These are phyloP conservation scores for Candida michaelii DNA, from an alignment of 805 yeast species.

Conservation along the genomic window DNA sequence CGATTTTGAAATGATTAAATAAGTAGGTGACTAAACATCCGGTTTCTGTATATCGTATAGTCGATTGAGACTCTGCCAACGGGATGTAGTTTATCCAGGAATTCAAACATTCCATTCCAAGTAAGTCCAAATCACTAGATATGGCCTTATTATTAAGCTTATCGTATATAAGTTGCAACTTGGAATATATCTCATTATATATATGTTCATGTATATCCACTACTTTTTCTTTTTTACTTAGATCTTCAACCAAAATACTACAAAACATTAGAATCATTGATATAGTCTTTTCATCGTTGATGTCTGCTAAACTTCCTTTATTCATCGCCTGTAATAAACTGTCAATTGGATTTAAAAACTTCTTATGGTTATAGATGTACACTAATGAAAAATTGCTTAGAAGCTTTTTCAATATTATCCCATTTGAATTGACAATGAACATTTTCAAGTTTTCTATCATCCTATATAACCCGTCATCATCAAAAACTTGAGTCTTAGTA, in stretches of 20 bases:
- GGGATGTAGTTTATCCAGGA: constrained; percentile 41
- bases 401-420: constrained; percentile 55
- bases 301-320: too few species aligned
- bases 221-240: constrained; percentile 34
- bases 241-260: constrained; percentile 54
- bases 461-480: background rate
- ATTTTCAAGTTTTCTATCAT: constrained; percentile 5
- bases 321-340: constrained; percentile 13
- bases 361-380: constrained; percentile 37
- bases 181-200: constrained; percentile 32
- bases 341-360: constrained; percentile 43
- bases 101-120: constrained; percentile 25
- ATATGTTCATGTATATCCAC: constrained; percentile 39
- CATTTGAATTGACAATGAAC: constrained; percentile 4
- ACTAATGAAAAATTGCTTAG: constrained; percentile 54
- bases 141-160: constrained; percentile 14
- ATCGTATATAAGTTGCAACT: constrained; percentile 18
- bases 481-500: constrained; percentile 26
- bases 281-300: background rate
- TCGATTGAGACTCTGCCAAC: constrained; percentile 34
- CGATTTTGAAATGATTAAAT: constrained; percentile 16
- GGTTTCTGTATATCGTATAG: constrained; percentile 29
- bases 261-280: constrained; percentile 9
- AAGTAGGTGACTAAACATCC: constrained; percentile 24
- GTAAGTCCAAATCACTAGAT: constrained; percentile 8